phyloP scores from a whole-genome alignment of 2,329 filamentous ascomycete species.

The Cytospora chrysosperma region DNA sequence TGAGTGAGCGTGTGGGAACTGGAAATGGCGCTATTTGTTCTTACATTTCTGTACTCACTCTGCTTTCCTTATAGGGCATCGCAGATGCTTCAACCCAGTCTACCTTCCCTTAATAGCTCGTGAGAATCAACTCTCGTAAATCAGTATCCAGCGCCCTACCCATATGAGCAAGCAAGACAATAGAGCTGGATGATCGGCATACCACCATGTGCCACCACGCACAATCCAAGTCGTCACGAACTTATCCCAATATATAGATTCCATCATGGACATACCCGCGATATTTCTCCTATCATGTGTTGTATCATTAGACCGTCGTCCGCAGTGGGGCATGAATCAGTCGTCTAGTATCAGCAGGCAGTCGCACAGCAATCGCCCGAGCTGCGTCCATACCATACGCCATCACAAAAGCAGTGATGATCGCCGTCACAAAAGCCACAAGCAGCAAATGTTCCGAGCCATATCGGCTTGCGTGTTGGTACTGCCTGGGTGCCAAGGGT shows the following conservation, averaged over 20 bases:
- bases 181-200: too few species aligned
- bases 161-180: too few species aligned
- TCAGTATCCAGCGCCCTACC: too few species aligned
- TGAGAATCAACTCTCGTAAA: not conserved
- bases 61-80: not conserved
- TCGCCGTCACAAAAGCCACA: slow-evolving; percentile 11
- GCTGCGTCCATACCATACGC: slow-evolving; percentile 16
- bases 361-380: slow-evolving; percentile 9
- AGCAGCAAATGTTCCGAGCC: slow-evolving; percentile 17
- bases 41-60: not conserved
- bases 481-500: slow-evolving; percentile 29
- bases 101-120: not conserved
- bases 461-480: slow-evolving; percentile 12
- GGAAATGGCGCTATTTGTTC: not conserved
- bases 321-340: slow-evolving; percentile 11
- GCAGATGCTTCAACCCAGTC: not conserved
- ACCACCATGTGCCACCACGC: too few species aligned
- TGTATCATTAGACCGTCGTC: slow-evolving; percentile 7
- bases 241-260: not conserved
- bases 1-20: slow-evolving; percentile 1
- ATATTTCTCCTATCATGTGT: too few species aligned
- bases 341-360: slow-evolving; percentile 16
- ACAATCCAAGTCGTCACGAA: too few species aligned
- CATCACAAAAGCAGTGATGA: slow-evolving; percentile 13
- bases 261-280: not conserved